Evolutionary conservation across 1,139 yeast species (phyloP).

Genomic region (Kurtzmaniella quercitrusa): DNA sequence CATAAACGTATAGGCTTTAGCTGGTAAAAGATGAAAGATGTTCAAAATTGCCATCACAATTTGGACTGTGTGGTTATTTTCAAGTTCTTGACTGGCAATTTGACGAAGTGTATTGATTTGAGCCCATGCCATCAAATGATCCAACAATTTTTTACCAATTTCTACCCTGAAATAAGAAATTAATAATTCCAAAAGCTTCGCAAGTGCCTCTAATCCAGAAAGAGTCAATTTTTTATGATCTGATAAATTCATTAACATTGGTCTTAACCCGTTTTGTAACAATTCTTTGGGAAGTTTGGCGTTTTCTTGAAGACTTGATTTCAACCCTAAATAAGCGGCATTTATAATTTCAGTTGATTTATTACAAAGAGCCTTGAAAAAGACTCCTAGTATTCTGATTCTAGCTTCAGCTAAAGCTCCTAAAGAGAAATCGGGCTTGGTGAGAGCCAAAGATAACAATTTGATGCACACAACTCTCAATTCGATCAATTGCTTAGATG

Average conservation of each 20-base stretch:
- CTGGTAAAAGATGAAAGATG: conserved; percentile 86
- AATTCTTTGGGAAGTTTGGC: conserved; percentile 89
- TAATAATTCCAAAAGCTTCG: conserved; percentile 76
- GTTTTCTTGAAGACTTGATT: conserved; percentile 78
- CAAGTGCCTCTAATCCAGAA: conserved; percentile 86
- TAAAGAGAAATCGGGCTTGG: conserved; percentile 72
- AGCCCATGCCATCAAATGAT: conserved; percentile 96
- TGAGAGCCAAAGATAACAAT: conserved; percentile 75
- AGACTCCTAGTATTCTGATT: conserved; percentile 83
- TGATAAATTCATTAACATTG: conserved; percentile 90
- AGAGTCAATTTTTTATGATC: conserved; percentile 90
- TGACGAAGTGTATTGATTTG: conserved; percentile 72
- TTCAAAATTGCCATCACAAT: conserved; percentile 88
- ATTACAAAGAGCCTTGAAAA: conserved; percentile 88
- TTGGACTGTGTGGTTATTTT: conserved; percentile 75
- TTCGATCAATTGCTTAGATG: conserved; percentile 82
- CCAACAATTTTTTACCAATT: conserved; percentile 87
- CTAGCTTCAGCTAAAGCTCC: conserved; percentile 81
- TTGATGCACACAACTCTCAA: conserved; percentile 86
- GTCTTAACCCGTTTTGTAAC: conserved; percentile 88
- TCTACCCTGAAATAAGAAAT: conserved; percentile 95
- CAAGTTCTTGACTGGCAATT: conserved; percentile 69
- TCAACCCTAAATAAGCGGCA: conserved; percentile 88
- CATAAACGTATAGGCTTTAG: conserved; percentile 88
- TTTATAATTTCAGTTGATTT: conserved; percentile 83